A percentile compares a stretch with the other conserved stretches of the same genome.
phyloP scores from a whole-genome alignment of 2,329 filamentous ascomycete species.

The Alternaria sp. region DNA sequence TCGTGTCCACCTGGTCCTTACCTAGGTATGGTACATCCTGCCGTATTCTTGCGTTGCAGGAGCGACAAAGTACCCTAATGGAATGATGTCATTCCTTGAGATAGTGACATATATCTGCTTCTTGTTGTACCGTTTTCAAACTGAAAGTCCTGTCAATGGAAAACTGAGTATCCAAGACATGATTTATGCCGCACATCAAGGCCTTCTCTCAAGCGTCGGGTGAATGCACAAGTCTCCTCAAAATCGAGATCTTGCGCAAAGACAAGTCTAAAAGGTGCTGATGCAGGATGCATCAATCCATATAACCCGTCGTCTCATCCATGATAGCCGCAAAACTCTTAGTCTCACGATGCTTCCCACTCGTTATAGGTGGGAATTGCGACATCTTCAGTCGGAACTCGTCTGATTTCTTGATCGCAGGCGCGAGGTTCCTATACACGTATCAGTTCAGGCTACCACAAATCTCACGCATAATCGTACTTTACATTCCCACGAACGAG shows the following conservation, averaged over 20 bases:
- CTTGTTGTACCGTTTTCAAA: fast-evolving
- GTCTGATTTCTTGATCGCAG: slow-evolving; percentile 59
- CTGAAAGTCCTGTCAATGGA: fast-evolving
- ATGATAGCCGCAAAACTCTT: slow-evolving; percentile 46
- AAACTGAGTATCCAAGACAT: background rate
- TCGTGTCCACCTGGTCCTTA: background rate
- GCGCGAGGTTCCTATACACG: slow-evolving; percentile 52
- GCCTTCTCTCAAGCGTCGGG: background rate
- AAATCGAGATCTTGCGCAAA: background rate
- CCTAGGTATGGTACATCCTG: background rate
- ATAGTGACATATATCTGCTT: background rate
- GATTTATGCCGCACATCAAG: fast-evolving
- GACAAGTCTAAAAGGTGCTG: fast-evolving
- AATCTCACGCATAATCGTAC: slow-evolving; percentile 54
- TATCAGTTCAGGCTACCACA: background rate
- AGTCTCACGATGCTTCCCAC: slow-evolving; percentile 44
- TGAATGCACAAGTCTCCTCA: fast-evolving
- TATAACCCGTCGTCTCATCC: slow-evolving; percentile 45
- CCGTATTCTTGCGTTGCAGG: background rate
- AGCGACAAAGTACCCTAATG: background rate
- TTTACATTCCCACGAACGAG: slow-evolving; percentile 72
- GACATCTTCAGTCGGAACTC: slow-evolving; percentile 40
- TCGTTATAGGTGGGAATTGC: slow-evolving; percentile 44
- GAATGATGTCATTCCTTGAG: background rate
- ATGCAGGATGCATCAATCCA: slow-evolving; percentile 27